Base-by-base conservation (phyloP, 2,329 filamentous ascomycete species). In the Neobulgaria alba region DNA sequence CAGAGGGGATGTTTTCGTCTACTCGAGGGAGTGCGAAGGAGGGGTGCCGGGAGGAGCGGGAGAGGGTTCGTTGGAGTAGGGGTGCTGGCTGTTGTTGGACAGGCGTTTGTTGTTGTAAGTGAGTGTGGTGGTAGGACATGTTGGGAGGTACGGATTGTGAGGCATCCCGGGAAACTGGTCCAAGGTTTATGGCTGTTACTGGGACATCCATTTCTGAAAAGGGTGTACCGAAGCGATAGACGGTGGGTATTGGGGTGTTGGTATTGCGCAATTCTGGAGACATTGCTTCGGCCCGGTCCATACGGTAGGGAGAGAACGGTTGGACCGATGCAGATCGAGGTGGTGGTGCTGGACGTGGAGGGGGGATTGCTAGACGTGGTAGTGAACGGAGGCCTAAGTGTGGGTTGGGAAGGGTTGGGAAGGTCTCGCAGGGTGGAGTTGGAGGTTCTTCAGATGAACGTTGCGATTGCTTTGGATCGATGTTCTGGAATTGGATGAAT, bases 111-210 rank as follows among this genome's bases (percentile, higher is more conserved):
- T 45, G 43, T 32, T 42, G 42, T 21, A 44, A 46, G 43, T 58
- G 59, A 45, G 61, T 56, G 31, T 67, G 61, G 21, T 79, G 76
- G 67, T 83, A 95, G 59, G 78, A 81, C 88, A 95, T 95, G 64
- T 94, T 81, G 5, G 90, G 90, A 32, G 90, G 90, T 0, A 95
- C 90, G 4, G 89, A 95, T 62, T 95, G 87, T 18, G 87, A 94
- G 34, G 72, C 69, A 56, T 92, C 82, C 37, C 90, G 82, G 33
- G 82, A 72, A 21, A 94, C 70, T 5, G 85, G 85, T 0, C 82
- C 85, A 12, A 78, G 55, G 1, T 77, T 76, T 32, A 89, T 69
- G 2, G 81, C 74, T 1, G 85, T 92, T 44, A 93, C 66, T 0
- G 90, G 89, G 10, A 89, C 79, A 59, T 95, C 90, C 71, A 90